Conservation (phyloP, 2,329 filamentous ascomycete genomes). For the Byssoonygena ceratinophila region DNA sequence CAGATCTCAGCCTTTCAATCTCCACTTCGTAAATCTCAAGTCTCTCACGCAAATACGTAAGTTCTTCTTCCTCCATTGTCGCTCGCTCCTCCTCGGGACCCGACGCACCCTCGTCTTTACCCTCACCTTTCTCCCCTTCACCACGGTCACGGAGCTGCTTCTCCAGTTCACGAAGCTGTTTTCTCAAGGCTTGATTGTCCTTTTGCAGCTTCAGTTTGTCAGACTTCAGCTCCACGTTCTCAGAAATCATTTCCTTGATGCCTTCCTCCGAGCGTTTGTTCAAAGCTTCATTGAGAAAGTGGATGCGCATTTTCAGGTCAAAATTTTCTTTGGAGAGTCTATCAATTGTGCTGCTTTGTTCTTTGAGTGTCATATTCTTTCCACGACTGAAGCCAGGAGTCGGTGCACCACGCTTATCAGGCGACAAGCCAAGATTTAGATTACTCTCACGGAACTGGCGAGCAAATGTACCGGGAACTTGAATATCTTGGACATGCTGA, state of each 20-base stretch:
- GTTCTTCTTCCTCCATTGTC: conserved; percentile 67
- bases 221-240: conserved; percentile 92
- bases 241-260: conserved; percentile 94
- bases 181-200: conserved; percentile 74
- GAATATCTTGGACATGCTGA: conserved; percentile 77
- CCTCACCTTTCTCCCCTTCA: conserved; percentile 47
- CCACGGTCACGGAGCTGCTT: conserved; percentile 56
- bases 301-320: conserved; percentile 91
- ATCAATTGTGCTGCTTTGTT: conserved; percentile 96
- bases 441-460: conserved; percentile 65
- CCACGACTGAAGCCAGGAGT: conserved; percentile 44
- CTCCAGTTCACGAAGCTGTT: conserved; percentile 76
- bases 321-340: conserved; percentile 96
- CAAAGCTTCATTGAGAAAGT: conserved; percentile 87
- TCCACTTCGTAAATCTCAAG: conserved; percentile 74
- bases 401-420: conserved; percentile 47
- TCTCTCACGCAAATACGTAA: conserved; percentile 71
- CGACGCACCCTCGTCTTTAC: conserved; percentile 25
- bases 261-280: conserved; percentile 92
- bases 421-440: conserved; percentile 42
- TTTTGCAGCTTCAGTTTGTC: conserved; percentile 79
- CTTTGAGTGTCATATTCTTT: conserved; percentile 75
- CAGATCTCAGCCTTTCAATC: conserved; percentile 69
- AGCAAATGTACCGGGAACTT: conserved; percentile 78
- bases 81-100: conserved; percentile 22